Evolutionary conservation across 1,284 basidiomycete species (phyloP), one percentile per base, ranked within the genome.

Genomic region (Cutaneotrichosporon cavernicola): DNA sequence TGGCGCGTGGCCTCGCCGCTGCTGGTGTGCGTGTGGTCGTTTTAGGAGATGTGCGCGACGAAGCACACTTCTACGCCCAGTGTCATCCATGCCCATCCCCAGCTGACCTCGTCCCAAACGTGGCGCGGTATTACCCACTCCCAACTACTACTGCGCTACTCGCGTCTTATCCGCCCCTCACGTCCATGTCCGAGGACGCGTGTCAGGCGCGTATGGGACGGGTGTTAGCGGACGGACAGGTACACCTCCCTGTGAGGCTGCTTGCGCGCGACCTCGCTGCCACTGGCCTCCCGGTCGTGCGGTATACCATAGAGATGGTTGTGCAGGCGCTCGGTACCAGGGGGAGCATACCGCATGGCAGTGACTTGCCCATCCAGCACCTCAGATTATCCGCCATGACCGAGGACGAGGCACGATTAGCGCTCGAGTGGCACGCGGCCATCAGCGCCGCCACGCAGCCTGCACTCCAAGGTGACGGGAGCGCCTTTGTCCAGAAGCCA

Each of bases 11-110:
- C 4, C 82, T 90, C 9, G 77, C 73, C 34, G 83, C 81, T 18
- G 86, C 85, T 26, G 89, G 89, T 2, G 82, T 90, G 34, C 81
- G 80, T 47, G 85, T 83, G 71, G 81, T 90, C 62, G 78, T 88
- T 50, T 76, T 88, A 22, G 89, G 90, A 8, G 88, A 90, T 65
- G 81, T 90, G 56, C 82, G 82, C 18, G 89, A 90, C 69, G 89
- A 77, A 68, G 70, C 72, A 61, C 88, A 86, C 74, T 83, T 90
- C 63, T 90, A 90, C 71, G 84, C 86, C 10, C 85, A 88, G 68
- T 86, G 87, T 2, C 86, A 90, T 73, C 86, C 0, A 83, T 89
- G 60, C 56, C 73, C 22, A 75, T 76, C 18, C 75, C 81, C 49
- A 18, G 65, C 67, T 16, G 87, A 89, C 66, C 80, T 90, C 18